Evolutionary conservation across 345 rosid species (phyloP), one percentile per base, ranked within the genome.

Genomic region (Cardiospermum halicacabum): DNA sequence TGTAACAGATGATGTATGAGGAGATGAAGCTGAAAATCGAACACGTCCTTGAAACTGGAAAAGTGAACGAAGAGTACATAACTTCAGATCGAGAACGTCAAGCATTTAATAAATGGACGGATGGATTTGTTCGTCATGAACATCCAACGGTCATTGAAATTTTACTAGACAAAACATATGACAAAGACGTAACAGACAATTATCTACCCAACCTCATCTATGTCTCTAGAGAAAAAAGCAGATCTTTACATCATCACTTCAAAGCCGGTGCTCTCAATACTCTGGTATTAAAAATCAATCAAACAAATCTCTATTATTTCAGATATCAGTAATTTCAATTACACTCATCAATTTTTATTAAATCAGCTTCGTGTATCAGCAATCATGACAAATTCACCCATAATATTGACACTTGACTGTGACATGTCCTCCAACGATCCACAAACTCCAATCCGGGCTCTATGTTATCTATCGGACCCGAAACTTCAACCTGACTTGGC

Each of bases 211-310:
- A 81, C 24, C 80, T 91, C 48, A 72, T 89, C 3, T 91, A 89
- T 42, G 68, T 91, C 37, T 82, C 94, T 0, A 69, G 97, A 58
- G 80, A 85, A 68, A 91, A 88, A 72, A 73, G 74, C 75, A 77
- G 56, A 58, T 67, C 68, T 27, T 74, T 74, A 28, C 77, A 66
- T 11, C 96, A 91, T 70, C 71, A 86, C 62, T 91, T 77, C 68
- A 91, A 91, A 74, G 94, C 89, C 10, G 97, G 97, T 50, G 97
- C 97, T 69, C 89, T 91, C 27, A 91, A 91, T 60, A 77, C 70
- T 8, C 57, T 89, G 82, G 92, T 84, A 78, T 45, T n/a, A n/a
- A n/a, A n/a, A n/a, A n/a, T n/a, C n/a, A n/a, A n/a, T n/a, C n/a
- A n/a, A n/a, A n/a, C n/a, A n/a, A n/a, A n/a, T n/a, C n/a, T n/a